phyloP scores from a whole-genome alignment of 2,329 filamentous ascomycete species.

The Trichoderma sp. region DNA sequence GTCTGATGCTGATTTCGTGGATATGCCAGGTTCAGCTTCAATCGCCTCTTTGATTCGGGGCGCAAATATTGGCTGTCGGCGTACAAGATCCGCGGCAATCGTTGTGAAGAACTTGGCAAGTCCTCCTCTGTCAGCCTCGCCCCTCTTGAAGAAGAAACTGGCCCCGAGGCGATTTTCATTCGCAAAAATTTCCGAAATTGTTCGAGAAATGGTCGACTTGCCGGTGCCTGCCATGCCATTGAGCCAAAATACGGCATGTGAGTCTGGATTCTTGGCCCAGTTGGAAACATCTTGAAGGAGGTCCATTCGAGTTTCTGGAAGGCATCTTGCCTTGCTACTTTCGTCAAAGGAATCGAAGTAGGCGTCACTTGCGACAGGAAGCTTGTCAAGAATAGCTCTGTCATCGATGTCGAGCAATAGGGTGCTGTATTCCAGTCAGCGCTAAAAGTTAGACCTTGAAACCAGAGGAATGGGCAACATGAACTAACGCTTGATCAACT shows the following conservation, averaged over 20 bases:
- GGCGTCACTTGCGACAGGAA: background rate
- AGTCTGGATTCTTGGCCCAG: background rate
- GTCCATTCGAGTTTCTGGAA: background rate
- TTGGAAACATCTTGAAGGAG: background rate
- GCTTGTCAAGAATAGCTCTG: background rate
- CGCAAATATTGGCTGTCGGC: background rate
- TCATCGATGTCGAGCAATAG: background rate
- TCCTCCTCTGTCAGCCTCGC: background rate
- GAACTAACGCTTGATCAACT: background rate
- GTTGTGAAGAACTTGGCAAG: background rate
- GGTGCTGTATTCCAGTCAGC: background rate
- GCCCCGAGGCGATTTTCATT: background rate
- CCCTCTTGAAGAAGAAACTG: constrained; percentile 1
- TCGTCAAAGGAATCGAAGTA: background rate
- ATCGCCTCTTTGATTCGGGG: background rate
- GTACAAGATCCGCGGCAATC: background rate
- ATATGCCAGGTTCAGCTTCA: background rate
- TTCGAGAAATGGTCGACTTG: background rate
- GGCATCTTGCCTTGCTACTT: background rate
- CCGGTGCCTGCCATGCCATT: background rate
- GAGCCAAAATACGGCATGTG: background rate
- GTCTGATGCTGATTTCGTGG: background rate
- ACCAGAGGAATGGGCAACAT: too few species aligned
- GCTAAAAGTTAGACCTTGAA: too few species aligned
- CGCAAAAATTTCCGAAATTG: background rate